Evolutionary conservation across 176 grass and related monocot species (phyloP), one percentile per base, ranked within the genome.

Genomic region (Elaeis guineensis): DNA sequence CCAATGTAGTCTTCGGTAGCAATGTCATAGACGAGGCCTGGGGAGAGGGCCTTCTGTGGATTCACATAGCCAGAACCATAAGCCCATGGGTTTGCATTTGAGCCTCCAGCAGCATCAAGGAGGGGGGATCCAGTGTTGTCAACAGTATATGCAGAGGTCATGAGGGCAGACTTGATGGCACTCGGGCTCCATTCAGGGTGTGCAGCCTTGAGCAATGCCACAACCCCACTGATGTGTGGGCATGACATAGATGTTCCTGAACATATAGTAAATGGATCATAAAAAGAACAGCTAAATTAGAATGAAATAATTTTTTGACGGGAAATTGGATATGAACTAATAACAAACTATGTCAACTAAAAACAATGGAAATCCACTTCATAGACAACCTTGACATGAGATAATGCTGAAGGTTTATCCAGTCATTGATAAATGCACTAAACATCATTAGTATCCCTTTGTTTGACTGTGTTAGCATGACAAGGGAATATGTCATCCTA

Each of bases 191-290:
- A 95, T 18, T 89, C 79, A n/a, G 82, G 90, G 79, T 86, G 82
- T 24, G 86, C 79, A 66, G 77, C 82, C 79, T 80, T 95, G 14
- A 95, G 55, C 59, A 95, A 80, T 49, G 82, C 86, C 17, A 74
- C 82, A 3, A 95, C 77, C 16, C 90, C 90, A 35, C 90, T 80
- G 49, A 95, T 90, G 72, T 95, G 90, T 18, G 90, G 90, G 71
- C 90, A 95, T 51, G 90, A 95, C 90, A 95, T 95, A 56, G 90
- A 95, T 52, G 90, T 90, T 52, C 90, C 86, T 95, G 74, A 44
- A 44, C 35, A 44, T 44, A 44, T 44, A 14, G 35, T 12, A 44
- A 44, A 44, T 3, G 35, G 9, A 44, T 44, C 35, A 44, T 14
- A 44, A 44, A 44, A 44, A 2, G 3, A 44, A 14, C 35, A 44